Base-by-base conservation (phyloP, 352 stramenopile species). In the Saprolegnia diclina region DNA sequence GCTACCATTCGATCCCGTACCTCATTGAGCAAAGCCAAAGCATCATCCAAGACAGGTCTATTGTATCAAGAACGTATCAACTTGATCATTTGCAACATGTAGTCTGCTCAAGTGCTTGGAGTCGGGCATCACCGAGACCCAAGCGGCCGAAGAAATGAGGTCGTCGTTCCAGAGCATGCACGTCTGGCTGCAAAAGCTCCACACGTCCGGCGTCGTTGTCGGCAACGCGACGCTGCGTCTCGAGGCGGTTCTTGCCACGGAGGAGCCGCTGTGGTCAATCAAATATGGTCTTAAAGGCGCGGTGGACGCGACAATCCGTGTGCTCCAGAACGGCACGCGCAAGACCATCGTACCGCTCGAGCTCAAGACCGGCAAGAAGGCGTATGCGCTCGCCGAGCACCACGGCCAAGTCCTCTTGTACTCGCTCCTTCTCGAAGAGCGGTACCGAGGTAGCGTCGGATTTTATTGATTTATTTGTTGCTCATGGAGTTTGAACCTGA, bases 331-430 rank as follows among this genome's bases (percentile, higher is more conserved):
- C 16, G 56, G 59, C 24, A 7, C 37, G 45, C 46, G 32, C 45
- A n/a, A 55, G 5, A 24, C 37, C n/a, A 76, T 92, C n/a, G 22
- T 91, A 3, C 82, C 86, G 18, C 32, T 97, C 9, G 89, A 97
- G 61, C 76, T 97, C 11, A 97, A 97, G 73, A 97, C 89, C 19
- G 90, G 90, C 13, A 95, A 81, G 55, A 88, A 90, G 62, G 67
- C 67, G 42, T 88, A 84, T 52, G 65, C 65, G 18, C 72, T 74
- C 7, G 71, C 78, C 9, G 77, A 92, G 26, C 84, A 94, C 61
- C 76, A 85, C 50, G 88, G 83, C 13, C 89, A 97, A 84, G 87
- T 97, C 16, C 92, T 96, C 38, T 56, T 96, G 44, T 96, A 97
- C 54, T 95, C 84, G 5, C 71, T 97, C 24, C 71, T 97, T 37